Base-by-base conservation (phyloP, 805 yeast species). In the Teunomyces funiuensis region DNA sequence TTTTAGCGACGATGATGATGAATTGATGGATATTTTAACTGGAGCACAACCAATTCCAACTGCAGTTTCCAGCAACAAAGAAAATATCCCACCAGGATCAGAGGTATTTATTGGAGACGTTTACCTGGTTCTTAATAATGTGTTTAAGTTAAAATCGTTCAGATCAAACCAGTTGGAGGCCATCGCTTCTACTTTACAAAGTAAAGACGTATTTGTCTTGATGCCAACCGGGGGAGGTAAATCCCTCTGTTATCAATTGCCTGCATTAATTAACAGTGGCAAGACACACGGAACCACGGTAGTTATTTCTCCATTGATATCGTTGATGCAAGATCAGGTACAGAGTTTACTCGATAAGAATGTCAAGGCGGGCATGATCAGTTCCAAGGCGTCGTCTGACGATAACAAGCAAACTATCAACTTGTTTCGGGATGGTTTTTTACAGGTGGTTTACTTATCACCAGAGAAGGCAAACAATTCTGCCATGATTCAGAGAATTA, bases 161-260 rank as follows among this genome's bases (percentile, higher is more conserved):
- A 73, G 99, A 42, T 76, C 81, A 4, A 86, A 91, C 59, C 99
- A 93, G 57, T 63, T 84, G 27, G 93, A 88, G 41, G 98, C 97
- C 0, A 78, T 93, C 5, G 80, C 83, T 53, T 83, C 95, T 1
- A 83, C 87, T 22, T 55, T 83, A 22, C 59, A 76, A 4, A 96
- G 97, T 1, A 74, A 76, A 33, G 99, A 93, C 60, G 96, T 87
- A 0, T 88, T 93, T 65, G 97, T 93, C 2, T 70, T 93, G 52
- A 91, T 93, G 96, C 99, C 99, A 0, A 93, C 99, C 0, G 99
- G 99, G 28, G 99, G 99, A 38, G 99, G 99, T 38, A 93, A 93
- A 58, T 90, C 98, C 0, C 65, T 93, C 22, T 93, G 99, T 59
- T 93, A 90, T 62, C 99, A 93, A 62, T 71, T 93, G 27, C 98